These are phyloP conservation scores for Balansia obtecta DNA, from an alignment of 2,329 filamentous ascomycete species.

Conservation along the genomic window DNA sequence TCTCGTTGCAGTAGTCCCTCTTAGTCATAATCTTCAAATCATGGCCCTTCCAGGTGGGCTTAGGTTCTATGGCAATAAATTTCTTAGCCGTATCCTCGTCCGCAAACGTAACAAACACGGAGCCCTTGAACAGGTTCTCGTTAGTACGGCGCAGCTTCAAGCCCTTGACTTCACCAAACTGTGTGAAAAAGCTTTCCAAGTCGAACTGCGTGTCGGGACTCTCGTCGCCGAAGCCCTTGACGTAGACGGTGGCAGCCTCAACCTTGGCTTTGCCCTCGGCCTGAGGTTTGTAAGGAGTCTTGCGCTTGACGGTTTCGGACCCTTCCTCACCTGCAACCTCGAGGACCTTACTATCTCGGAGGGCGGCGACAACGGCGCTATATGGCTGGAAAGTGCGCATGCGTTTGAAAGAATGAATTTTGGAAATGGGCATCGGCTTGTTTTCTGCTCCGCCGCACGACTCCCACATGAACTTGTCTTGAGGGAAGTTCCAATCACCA, in stretches of 20 bases:
- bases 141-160: slow-evolving; percentile 75
- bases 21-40: slow-evolving; percentile 79
- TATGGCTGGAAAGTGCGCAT: slow-evolving; percentile 93
- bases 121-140: slow-evolving; percentile 79
- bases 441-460: slow-evolving; percentile 69
- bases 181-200: slow-evolving; percentile 81
- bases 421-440: slow-evolving; percentile 65
- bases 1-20: slow-evolving; percentile 72
- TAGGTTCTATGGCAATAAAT: slow-evolving; percentile 69
- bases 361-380: slow-evolving; percentile 67
- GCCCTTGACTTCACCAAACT: slow-evolving; percentile 65
- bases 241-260: slow-evolving; percentile 71
- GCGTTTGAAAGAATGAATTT: slow-evolving; percentile 80
- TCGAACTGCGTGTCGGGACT: slow-evolving; percentile 79
- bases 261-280: slow-evolving; percentile 50
- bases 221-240: slow-evolving; percentile 86
- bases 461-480: slow-evolving; percentile 77
- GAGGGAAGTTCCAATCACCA: slow-evolving; percentile 77
- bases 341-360: slow-evolving; percentile 64
- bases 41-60: slow-evolving; percentile 73
- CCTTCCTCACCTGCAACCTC: slow-evolving; percentile 63
- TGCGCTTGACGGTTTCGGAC: slow-evolving; percentile 63
- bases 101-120: slow-evolving; percentile 87
- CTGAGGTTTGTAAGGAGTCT: slow-evolving; percentile 51
- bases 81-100: slow-evolving; percentile 65